Evolutionary conservation across 495 filamentous ascomycete genomes (phyloP).

Genomic region (Penicillium waksmanii): DNA sequence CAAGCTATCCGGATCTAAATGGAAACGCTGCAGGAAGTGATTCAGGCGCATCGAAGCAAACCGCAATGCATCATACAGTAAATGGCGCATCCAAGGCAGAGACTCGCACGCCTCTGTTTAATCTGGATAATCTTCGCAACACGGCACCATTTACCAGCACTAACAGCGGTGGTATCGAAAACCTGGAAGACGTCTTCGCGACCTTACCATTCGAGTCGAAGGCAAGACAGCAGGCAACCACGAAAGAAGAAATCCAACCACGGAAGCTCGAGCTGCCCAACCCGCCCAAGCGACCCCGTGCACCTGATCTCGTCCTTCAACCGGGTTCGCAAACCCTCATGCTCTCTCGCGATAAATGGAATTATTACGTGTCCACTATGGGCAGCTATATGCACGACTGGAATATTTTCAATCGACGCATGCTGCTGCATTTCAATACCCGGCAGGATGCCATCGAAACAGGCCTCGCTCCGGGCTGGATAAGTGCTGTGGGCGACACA

Average conservation of each 20-base stretch:
- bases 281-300: constrained; percentile 60
- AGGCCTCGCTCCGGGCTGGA: constrained; percentile 57
- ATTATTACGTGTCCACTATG: constrained; percentile 65
- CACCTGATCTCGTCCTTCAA: constrained; percentile 24
- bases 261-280: constrained; percentile 60
- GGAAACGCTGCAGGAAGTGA: constrained; percentile 18
- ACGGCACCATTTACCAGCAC: constrained; percentile 65
- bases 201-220: constrained; percentile 75
- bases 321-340: constrained; percentile 32
- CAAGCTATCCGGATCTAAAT: constrained; percentile 26
- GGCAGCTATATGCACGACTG: constrained; percentile 70
- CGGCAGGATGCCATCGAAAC: constrained; percentile 60
- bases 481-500: constrained; percentile 57
- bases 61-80: constrained; percentile 31
- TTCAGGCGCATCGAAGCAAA: constrained; percentile 26
- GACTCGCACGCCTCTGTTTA: constrained; percentile 39
- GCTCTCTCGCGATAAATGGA: constrained; percentile 53
- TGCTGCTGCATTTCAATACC: constrained; percentile 68
- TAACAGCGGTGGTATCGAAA: constrained; percentile 58
- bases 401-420: constrained; percentile 64
- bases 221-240: constrained; percentile 40
- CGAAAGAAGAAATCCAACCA: constrained; percentile 33
- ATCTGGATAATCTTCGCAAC: constrained; percentile 67
- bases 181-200: constrained; percentile 66
- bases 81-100: constrained; percentile 50